Percentiles rank a stretch among this genome's conserved stretches.
phyloP scores from a whole-genome alignment of 1,284 basidiomycete species.

The Ustanciosporium gigantosporum region DNA sequence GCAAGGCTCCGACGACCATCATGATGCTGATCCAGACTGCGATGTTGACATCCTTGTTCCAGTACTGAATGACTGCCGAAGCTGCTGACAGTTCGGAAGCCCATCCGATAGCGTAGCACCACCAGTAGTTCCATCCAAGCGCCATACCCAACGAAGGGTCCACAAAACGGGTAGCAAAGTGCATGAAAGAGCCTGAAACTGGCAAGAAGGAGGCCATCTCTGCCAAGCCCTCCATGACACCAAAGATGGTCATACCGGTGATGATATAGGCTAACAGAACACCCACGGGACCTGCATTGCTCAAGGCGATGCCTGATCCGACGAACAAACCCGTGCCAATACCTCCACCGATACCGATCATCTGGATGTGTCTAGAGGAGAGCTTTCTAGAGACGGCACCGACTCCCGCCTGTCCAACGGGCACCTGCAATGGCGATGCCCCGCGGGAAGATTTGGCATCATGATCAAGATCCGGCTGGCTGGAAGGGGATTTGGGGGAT shows the following conservation, averaged over 20 bases:
- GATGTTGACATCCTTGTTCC: constrained; percentile 49
- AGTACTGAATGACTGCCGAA: constrained; percentile 60
- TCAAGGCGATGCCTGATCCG: constrained; percentile 43
- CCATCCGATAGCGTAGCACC: constrained; percentile 53
- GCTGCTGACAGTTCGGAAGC: constrained; percentile 61
- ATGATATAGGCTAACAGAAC: constrained; percentile 49
- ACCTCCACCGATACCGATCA: constrained; percentile 52
- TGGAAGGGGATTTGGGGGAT: constrained; percentile 10
- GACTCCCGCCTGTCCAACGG: constrained; percentile 21
- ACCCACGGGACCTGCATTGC: constrained; percentile 48
- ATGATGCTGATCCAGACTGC: constrained; percentile 51
- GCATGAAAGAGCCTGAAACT: constrained; percentile 52
- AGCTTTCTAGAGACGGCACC: constrained; percentile 34
- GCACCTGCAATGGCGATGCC: constrained; percentile 28
- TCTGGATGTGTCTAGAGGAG: constrained; percentile 37
- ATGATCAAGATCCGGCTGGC: constrained; percentile 2
- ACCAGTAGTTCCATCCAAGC: constrained; percentile 57
- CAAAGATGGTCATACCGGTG: constrained; percentile 47
- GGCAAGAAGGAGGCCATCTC: constrained; percentile 51
- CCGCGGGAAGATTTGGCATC: constrained; percentile 13
- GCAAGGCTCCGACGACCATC: constrained; percentile 34
- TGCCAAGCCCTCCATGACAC: constrained; percentile 50
- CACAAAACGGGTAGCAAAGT: constrained; percentile 49
- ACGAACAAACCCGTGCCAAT: constrained; percentile 56
- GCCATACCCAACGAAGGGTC: constrained; percentile 77